Conservation (phyloP, 805 yeast species). For the Metschnikowia colocasiae region DNA sequence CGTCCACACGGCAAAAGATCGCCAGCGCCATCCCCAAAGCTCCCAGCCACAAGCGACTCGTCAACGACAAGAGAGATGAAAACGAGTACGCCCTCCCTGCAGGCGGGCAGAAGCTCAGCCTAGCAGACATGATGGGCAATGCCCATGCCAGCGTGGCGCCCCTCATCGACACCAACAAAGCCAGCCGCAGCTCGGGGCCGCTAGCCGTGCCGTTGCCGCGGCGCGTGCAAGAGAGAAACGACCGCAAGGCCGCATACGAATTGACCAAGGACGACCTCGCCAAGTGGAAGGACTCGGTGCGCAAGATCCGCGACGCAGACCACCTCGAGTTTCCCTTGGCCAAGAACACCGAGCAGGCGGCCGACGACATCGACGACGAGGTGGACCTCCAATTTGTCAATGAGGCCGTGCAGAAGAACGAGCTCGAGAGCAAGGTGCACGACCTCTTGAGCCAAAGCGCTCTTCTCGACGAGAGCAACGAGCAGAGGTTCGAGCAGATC, state of each 20-base stretch:
- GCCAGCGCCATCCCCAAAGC: constrained; percentile 34
- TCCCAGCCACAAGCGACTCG: constrained; percentile 43
- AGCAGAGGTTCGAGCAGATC: constrained; percentile 82
- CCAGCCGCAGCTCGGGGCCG: constrained; percentile 38
- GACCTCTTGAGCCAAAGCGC: constrained; percentile 60
- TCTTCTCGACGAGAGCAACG: constrained; percentile 66
- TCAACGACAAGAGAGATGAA: constrained; percentile 57
- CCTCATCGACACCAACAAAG: constrained; percentile 40
- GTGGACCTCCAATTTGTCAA: constrained; percentile 24
- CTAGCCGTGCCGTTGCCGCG: constrained; percentile 80
- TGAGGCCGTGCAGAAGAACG: constrained; percentile 40
- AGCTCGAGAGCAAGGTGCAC: constrained; percentile 64
- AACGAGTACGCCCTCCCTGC: constrained; percentile 69
- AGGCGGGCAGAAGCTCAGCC: constrained; percentile 52
- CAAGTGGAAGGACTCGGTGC: constrained; percentile 85
- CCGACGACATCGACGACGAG: constrained; percentile 25
- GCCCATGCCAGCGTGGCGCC: constrained; percentile 54
- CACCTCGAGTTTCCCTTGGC: constrained; percentile 74
- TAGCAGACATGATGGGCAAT: constrained; percentile 73
- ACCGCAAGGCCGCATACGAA: constrained; percentile 86
- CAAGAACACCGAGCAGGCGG: constrained; percentile 26
- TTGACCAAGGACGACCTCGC: constrained; percentile 81
- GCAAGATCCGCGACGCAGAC: constrained; percentile 77
- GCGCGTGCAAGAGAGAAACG: constrained; percentile 79
- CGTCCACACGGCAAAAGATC: constrained; percentile 42